Percentiles rank a stretch among this genome's conserved stretches.
These are phyloP conservation scores for Lentinus polychrous DNA, from an alignment of 1,284 basidiomycete genomes.

Conservation along the genomic window DNA sequence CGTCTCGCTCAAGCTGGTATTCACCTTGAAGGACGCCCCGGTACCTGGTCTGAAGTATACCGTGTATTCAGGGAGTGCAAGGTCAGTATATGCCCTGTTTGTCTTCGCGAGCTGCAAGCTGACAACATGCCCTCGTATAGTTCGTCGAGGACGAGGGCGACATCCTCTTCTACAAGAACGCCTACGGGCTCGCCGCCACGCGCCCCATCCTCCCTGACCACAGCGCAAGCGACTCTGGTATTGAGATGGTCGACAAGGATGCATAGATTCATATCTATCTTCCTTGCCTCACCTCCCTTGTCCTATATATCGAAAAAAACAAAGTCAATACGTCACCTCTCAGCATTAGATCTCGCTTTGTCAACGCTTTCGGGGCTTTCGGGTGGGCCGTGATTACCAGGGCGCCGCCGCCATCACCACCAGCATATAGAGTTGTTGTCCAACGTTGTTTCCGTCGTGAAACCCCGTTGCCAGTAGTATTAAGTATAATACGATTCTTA, in stretches of 20 bases:
- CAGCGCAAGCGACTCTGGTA: slow-evolving; percentile 77
- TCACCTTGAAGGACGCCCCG: slow-evolving; percentile 55
- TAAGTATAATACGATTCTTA: no score
- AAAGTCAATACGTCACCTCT: no score
- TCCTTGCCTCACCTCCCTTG: no score
- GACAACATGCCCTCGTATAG: slow-evolving; percentile 25
- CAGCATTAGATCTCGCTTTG: no score
- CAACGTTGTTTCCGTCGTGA: no score
- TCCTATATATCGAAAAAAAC: no score
- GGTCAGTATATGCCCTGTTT: slow-evolving; percentile 27
- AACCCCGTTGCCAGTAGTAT: no score
- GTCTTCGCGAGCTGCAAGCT: slow-evolving; percentile 10
- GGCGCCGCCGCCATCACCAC: no score
- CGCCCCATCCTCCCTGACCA: slow-evolving; percentile 58
- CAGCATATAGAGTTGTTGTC: no score
- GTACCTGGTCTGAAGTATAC: slow-evolving; percentile 74
- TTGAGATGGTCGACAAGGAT: slow-evolving; percentile 56
- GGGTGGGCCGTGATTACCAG: no score
- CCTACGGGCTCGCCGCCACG: slow-evolving; percentile 67
- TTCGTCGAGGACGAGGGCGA: slow-evolving; percentile 93
- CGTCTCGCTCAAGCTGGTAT: slow-evolving; percentile 64
- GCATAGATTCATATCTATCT: slow-evolving; percentile 12
- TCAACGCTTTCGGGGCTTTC: no score
- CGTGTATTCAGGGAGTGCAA: slow-evolving; percentile 74
- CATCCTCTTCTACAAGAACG: slow-evolving; percentile 90